Percentiles rank a stretch among this genome's conserved stretches.
These are phyloP conservation scores for Thecaphora frezii DNA, from an alignment of 1,284 basidiomycete species.

Conservation along the genomic window DNA sequence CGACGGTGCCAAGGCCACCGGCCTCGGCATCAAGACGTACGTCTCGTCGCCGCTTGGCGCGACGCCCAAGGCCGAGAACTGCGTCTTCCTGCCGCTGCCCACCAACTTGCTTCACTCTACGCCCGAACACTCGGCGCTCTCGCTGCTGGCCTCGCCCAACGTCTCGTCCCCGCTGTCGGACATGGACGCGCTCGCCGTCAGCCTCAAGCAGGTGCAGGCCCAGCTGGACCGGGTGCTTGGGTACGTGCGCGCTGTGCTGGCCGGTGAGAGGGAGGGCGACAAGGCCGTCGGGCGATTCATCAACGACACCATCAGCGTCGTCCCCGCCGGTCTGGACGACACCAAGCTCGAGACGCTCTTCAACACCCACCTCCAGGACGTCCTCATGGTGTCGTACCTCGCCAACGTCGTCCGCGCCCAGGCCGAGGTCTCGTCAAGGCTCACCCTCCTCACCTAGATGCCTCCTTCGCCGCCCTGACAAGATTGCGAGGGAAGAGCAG, in stretches of 20 bases:
- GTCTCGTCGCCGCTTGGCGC: slow-evolving; percentile 69
- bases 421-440: slow-evolving; percentile 85
- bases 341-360: slow-evolving; percentile 52
- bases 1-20: slow-evolving; percentile 35
- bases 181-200: slow-evolving; percentile 66
- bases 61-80: slow-evolving; percentile 53
- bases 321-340: slow-evolving; percentile 47
- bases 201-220: slow-evolving; percentile 70
- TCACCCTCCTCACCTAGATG: slow-evolving; percentile 70
- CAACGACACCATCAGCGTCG: slow-evolving; percentile 70
- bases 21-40: slow-evolving; percentile 75
- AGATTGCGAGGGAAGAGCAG: too few relatives aligned
- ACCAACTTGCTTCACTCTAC: slow-evolving; percentile 45
- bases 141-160: slow-evolving; percentile 73
- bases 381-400: slow-evolving; percentile 90
- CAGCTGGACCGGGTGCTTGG: slow-evolving; percentile 83
- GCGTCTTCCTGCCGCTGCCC: slow-evolving; percentile 53
- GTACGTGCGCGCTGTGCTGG: slow-evolving; percentile 81
- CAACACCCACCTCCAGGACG: slow-evolving; percentile 68
- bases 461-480: not conserved
- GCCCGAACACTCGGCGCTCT: slow-evolving; percentile 60
- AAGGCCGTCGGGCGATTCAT: slow-evolving; percentile 86
- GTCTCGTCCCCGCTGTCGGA: slow-evolving; percentile 49
- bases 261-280: slow-evolving; percentile 79
- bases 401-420: slow-evolving; percentile 91